Evolutionary conservation across 2,329 filamentous ascomycete species (phyloP).

Genomic region (Fusarium sp.): DNA sequence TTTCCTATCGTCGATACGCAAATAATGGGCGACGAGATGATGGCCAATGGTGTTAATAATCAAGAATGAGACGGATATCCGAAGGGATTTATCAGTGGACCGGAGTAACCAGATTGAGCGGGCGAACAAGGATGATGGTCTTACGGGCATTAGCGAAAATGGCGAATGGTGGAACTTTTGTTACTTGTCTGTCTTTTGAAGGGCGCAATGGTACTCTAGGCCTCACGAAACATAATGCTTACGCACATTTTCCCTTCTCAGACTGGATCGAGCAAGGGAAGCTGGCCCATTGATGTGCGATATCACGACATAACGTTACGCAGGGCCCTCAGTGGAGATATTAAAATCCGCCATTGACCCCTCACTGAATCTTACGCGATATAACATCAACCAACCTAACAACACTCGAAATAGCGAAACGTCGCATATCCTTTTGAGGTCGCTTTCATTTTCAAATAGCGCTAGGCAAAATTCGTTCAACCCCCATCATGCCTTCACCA

Average conservation of each 20-base stretch:
- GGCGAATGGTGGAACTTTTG: constrained; percentile 6
- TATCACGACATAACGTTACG: constrained; percentile 8
- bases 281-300: background rate
- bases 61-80: background rate
- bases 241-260: background rate
- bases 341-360: background rate
- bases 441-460: accelerated
- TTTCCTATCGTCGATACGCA: constrained; percentile 40
- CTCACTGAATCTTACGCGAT: background rate
- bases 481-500: constrained; percentile 18
- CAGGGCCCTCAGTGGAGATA: background rate
- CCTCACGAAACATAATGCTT: background rate
- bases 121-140: background rate
- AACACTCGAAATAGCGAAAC: too few species aligned
- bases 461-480: accelerated
- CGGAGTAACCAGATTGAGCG: background rate
- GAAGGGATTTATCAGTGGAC: background rate
- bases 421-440: too few species aligned
- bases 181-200: background rate
- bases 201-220: background rate
- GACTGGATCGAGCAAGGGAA: background rate
- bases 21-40: constrained; percentile 14
- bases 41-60: background rate
- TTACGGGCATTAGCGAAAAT: background rate
- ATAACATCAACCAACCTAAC: background rate